phyloP scores from a whole-genome alignment of 805 yeast species.

The Yarrowia osloensis region DNA sequence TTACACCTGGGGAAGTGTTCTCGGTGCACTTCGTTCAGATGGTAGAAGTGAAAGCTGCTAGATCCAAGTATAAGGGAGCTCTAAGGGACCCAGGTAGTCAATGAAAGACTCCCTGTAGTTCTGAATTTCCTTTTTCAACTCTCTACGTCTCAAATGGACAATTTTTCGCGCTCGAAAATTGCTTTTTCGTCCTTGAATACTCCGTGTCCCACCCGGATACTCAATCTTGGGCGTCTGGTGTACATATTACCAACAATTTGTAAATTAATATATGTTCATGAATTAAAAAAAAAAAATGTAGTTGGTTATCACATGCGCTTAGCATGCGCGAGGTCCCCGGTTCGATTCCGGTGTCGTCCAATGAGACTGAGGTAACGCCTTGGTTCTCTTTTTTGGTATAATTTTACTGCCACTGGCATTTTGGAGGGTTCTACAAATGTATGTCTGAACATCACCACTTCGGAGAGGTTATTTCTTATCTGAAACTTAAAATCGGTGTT shows the following conservation, averaged over 20 bases:
- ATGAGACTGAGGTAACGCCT: neutral
- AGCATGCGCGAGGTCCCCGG: conserved; percentile 20
- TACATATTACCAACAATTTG: too few species aligned
- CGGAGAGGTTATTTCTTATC: neutral
- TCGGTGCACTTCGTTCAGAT: too few species aligned
- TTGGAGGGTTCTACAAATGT: neutral
- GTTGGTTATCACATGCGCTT: conserved; percentile 17
- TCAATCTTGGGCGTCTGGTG: conserved; percentile 3
- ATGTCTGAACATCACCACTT: neutral
- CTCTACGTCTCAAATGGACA: too few species aligned
- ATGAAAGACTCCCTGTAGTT: too few species aligned
- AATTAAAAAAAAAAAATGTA: too few species aligned
- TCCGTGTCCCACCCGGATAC: neutral
- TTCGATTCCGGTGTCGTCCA: conserved; percentile 15
- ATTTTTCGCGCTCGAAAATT: neutral
- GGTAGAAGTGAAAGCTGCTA: too few species aligned
- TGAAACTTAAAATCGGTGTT: neutral
- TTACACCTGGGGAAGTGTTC: too few species aligned
- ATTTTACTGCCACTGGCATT: neutral
- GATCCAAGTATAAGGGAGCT: too few species aligned
- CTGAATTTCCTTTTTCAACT: too few species aligned
- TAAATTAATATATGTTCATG: too few species aligned
- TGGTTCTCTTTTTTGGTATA: neutral
- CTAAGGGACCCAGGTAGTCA: too few species aligned
- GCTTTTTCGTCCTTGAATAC: neutral